Evolutionary conservation across 495 filamentous ascomycete species (phyloP).

Genomic region (Ascobolus immersus): DNA sequence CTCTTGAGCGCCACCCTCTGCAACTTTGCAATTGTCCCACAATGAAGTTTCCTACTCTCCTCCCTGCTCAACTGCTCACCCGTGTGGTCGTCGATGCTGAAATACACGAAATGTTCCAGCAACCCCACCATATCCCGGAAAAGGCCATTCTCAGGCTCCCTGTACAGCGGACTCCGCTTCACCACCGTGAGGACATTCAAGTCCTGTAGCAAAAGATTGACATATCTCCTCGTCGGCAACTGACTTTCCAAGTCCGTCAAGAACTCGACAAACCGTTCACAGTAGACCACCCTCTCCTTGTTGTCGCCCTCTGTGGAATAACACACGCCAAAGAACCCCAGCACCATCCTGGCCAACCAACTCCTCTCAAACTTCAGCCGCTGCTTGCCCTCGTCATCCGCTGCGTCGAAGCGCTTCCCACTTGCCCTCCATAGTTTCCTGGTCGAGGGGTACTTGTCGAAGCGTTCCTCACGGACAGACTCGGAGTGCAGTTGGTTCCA

Average conservation of each 20-base stretch:
- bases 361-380: constrained; percentile 73
- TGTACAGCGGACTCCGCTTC: constrained; percentile 51
- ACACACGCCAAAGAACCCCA: constrained; percentile 57
- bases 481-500: constrained; percentile 76
- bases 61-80: constrained; percentile 44
- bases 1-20: constrained; percentile 59
- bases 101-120: constrained; percentile 60
- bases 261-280: constrained; percentile 78
- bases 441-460: constrained; percentile 42
- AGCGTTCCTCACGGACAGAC: constrained; percentile 32
- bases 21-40: constrained; percentile 44
- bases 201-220: constrained; percentile 77
- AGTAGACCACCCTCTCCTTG: constrained; percentile 49
- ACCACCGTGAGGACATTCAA: constrained; percentile 68
- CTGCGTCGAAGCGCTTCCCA: constrained; percentile 61
- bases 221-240: constrained; percentile 75
- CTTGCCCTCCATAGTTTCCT: constrained; percentile 82
- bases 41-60: constrained; percentile 59
- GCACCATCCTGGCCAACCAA: constrained; percentile 69
- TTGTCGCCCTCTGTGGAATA: constrained; percentile 28
- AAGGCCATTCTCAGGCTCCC: constrained; percentile 44
- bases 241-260: constrained; percentile 80
- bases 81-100: constrained; percentile 77
- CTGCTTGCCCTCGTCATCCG: constrained; percentile 52
- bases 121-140: constrained; percentile 60